Base-by-base conservation (phyloP, 2,329 filamentous ascomycete species). In the Neonectria magnoliae region DNA sequence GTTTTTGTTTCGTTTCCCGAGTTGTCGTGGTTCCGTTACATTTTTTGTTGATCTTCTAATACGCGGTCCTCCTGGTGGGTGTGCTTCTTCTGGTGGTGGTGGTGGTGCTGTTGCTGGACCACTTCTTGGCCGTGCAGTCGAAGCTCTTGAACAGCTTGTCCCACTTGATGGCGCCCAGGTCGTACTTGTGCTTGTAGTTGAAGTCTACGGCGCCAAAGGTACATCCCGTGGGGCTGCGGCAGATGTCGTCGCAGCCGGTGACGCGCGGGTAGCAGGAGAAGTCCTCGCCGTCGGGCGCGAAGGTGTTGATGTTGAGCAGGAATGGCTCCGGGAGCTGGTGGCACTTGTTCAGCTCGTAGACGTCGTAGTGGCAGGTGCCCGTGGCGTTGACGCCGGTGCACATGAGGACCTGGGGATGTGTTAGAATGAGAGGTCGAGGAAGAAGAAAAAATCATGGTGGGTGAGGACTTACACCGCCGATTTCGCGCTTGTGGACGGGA, bases 311-410 rank as follows among this genome's bases (percentile, higher is more conserved):
- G 73, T 85, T 84, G 44, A 74, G 66, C 67, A 73, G 72, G 62
- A 80, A 83, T n/a, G 77, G 78, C 9, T 70, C 64, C 2, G 77
- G 72, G 57, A 87, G 77, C 74, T 86, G 76, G 73, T 83, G 76
- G 76, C 85, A 87, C 48, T 76, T 77, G 5, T 79, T 57, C 50
- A 87, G 71, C 13, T 79, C 53, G 73, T 83, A 84, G 48, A 81
- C 78, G 22, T 76, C 64, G 70, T 86, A 76, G 51, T 73, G 68
- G 77, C 85, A 87, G 10, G 71, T 68, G 36, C 83, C 84, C 2
- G 84, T 85, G 20, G 81, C 80, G 71, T 86, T 82, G 72, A 79
- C 77, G 27, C 84, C 84, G 29, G 79, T 83, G 78, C 85, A 87
- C 57, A 86, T 76, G 64, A 85, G 79, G 66, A 87, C 64, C 84